Conservation (phyloP, 2,329 filamentous ascomycete species). For the Aspergillus neotritici region DNA sequence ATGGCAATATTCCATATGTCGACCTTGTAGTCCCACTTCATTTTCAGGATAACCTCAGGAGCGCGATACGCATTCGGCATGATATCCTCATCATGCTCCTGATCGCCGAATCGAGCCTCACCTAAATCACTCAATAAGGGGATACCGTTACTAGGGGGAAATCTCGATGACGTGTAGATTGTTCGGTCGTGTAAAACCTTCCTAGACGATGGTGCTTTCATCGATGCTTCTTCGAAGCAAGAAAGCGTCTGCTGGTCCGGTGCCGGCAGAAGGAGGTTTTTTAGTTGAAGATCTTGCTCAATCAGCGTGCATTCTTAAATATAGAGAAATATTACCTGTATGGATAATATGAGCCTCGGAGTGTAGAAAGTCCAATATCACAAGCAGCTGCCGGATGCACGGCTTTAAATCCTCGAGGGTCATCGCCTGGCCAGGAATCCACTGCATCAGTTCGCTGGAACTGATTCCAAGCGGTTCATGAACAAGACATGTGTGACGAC, state of each 20-base stretch:
- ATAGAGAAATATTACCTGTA: neutral
- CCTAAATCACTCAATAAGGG: slow-evolving; percentile 4
- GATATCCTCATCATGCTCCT: slow-evolving; percentile 16
- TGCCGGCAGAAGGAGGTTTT: neutral
- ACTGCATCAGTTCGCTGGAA: slow-evolving; percentile 3
- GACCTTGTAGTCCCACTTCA: slow-evolving; percentile 37
- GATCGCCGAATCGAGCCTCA: neutral
- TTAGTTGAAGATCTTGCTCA: neutral
- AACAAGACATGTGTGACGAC: slow-evolving; percentile 19
- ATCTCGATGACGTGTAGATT: slow-evolving; percentile 1
- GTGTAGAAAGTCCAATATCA: slow-evolving; percentile 9
- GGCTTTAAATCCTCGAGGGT: slow-evolving; percentile 8
- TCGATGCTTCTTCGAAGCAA: neutral
- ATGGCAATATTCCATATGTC: slow-evolving; percentile 46
- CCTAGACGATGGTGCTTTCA: neutral
- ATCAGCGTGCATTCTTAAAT: neutral
- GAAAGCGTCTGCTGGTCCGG: neutral
- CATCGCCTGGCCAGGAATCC: slow-evolving; percentile 1
- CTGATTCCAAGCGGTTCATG: slow-evolving; percentile 16
- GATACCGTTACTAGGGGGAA: slow-evolving; percentile 1
- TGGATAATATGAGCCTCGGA: neutral
- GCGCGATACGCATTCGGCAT: slow-evolving; percentile 13
- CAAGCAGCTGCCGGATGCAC: slow-evolving; percentile 7
- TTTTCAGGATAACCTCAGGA: slow-evolving; percentile 38
- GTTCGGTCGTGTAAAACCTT: slow-evolving; percentile 5